Evolutionary conservation across 106 monocot genomes (phyloP).

Genomic region (Xerophyta viscosa): DNA sequence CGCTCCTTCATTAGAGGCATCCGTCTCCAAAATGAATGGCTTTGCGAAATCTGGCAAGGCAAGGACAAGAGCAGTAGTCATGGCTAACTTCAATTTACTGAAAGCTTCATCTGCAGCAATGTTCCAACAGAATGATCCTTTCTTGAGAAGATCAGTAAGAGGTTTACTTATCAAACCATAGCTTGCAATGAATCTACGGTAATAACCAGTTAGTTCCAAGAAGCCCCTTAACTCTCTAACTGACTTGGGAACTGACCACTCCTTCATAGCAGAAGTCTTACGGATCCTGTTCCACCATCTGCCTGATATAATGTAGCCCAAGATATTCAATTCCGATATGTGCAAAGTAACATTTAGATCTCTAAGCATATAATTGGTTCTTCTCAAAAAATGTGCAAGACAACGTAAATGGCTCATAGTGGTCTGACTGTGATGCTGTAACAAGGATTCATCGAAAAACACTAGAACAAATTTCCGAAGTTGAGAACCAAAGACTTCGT

Average conservation of each 20-base stretch:
- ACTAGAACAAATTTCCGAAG: slow-evolving; percentile 1
- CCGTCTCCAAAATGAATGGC: neutral
- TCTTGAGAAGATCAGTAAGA: neutral
- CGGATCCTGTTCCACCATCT: neutral
- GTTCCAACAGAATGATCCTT: neutral
- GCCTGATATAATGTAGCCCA: neutral
- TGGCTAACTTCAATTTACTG: neutral
- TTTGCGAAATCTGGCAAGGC: neutral
- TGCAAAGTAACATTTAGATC: neutral
- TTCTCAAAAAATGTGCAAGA: neutral
- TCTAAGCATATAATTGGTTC: neutral
- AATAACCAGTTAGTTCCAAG: neutral
- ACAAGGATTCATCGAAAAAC: neutral
- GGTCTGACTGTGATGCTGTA: neutral
- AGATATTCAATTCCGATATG: neutral
- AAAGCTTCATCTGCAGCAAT: neutral
- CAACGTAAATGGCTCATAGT: neutral
- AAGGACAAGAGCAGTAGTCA: neutral
- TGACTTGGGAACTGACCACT: slow-evolving; percentile 2
- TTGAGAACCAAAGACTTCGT: neutral
- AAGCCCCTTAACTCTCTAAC: neutral
- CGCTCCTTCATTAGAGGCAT: too few species aligned
- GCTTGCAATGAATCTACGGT: neutral
- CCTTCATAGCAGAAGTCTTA: neutral
- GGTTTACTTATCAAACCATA: neutral